Evolutionary conservation across 2,329 filamentous ascomycete species (phyloP).

Genomic region (Raffaelea arxii): DNA sequence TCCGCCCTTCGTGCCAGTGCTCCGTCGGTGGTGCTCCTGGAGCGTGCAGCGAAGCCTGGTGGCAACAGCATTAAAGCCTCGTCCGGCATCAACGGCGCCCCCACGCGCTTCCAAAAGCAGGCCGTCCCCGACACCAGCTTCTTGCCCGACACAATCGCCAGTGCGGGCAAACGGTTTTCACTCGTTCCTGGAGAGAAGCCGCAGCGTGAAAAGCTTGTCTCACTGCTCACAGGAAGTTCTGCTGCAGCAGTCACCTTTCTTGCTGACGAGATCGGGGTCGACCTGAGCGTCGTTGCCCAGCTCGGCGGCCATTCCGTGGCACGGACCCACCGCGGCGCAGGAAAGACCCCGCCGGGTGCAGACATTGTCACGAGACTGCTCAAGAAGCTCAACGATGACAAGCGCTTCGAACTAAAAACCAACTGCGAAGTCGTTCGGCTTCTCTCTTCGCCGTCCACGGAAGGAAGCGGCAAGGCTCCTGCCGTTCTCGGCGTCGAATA

Average conservation of each 20-base stretch:
- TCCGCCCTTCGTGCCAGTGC: slow-evolving; percentile 42
- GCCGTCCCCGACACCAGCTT: slow-evolving; percentile 32
- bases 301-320: slow-evolving; percentile 85
- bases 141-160: slow-evolving; percentile 45
- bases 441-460: slow-evolving; percentile 17
- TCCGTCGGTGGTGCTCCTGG: slow-evolving; percentile 43
- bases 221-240: slow-evolving; percentile 97
- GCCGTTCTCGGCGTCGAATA: slow-evolving; percentile 77
- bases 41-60: slow-evolving; percentile 53
- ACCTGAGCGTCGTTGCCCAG: slow-evolving; percentile 92
- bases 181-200: slow-evolving; percentile 16
- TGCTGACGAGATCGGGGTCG: slow-evolving; percentile 96
- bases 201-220: slow-evolving; percentile 56
- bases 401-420: slow-evolving; percentile 39
- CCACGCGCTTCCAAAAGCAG: slow-evolving; percentile 59
- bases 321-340: slow-evolving; percentile 94
- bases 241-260: slow-evolving; percentile 95
- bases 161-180: slow-evolving; percentile 36
- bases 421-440: slow-evolving; percentile 43
- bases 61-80: slow-evolving; percentile 99
- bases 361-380: slow-evolving; percentile 90
- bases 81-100: slow-evolving; percentile 96
- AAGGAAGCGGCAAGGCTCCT: not conserved
- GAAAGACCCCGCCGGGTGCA: slow-evolving; percentile 99
- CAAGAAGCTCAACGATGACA: slow-evolving; percentile 34